Percentiles rank a stretch among this genome's conserved stretches.
Evolutionary conservation across 2,329 filamentous ascomycete genomes (phyloP).

Genomic region (Curvularia sp.): DNA sequence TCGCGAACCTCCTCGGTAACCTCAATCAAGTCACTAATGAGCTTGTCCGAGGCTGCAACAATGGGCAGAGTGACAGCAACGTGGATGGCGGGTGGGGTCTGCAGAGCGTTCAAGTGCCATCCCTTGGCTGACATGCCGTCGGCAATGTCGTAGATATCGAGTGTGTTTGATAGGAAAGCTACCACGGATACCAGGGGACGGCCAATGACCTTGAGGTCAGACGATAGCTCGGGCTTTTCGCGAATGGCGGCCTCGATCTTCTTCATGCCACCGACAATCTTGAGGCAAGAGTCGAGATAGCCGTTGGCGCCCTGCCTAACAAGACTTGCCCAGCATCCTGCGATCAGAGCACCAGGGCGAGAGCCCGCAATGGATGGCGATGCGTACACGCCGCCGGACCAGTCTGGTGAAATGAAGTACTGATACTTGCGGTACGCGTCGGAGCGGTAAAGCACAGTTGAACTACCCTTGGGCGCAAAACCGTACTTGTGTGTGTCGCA

Average conservation of each 20-base stretch:
- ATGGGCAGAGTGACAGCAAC: conserved; percentile 92
- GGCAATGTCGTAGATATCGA: conserved; percentile 93
- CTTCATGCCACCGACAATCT: conserved; percentile 87
- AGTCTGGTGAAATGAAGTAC: conserved; percentile 95
- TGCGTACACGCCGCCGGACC: conserved; percentile 95
- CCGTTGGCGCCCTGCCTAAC: conserved; percentile 88
- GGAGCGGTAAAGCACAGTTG: conserved; percentile 87
- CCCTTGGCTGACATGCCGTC: conserved; percentile 84
- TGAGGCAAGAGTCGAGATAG: conserved; percentile 84
- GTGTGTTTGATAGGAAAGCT: conserved; percentile 80
- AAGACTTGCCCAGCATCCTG: conserved; percentile 91
- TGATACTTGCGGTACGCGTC: conserved; percentile 82
- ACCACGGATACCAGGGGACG: conserved; percentile 89
- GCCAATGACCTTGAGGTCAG: conserved; percentile 81
- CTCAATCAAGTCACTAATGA: conserved; percentile 72
- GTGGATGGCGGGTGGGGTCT: conserved; percentile 90
- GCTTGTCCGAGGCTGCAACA: conserved; percentile 77
- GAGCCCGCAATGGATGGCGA: conserved; percentile 91
- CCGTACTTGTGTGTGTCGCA: conserved; percentile 99
- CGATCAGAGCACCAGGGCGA: conserved; percentile 90
- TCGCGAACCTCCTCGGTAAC: conserved; percentile 76
- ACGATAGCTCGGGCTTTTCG: conserved; percentile 70
- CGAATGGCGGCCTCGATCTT: conserved; percentile 77
- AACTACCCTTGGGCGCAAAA: conserved; percentile 97
- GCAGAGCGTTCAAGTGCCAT: conserved; percentile 95